These are phyloP conservation scores for Mucor lusitanicus DNA, from an alignment of 371 early-diverging fungal genomes.

Conservation along the genomic window DNA sequence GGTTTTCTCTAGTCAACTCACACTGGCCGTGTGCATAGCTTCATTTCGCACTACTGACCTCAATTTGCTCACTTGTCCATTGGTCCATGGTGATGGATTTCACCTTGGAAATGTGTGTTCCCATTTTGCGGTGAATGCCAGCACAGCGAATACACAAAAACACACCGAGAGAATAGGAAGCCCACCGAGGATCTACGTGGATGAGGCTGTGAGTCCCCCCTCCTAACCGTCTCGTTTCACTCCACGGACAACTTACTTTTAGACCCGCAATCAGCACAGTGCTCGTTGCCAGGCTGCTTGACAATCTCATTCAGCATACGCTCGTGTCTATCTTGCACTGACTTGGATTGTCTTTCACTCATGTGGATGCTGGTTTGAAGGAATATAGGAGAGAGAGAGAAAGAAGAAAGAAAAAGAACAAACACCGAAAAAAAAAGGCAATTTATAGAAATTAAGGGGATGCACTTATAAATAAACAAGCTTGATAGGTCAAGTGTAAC, in stretches of 20 bases:
- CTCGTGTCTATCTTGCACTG: conserved; percentile 52
- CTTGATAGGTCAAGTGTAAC: no score
- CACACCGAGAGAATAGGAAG: conserved; percentile 91
- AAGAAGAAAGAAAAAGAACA: not conserved
- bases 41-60: conserved; percentile 49
- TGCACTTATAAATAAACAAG: not conserved
- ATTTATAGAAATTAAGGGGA: not conserved
- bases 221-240: not conserved
- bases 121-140: conserved; percentile 91
- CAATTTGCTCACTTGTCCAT: conserved; percentile 93
- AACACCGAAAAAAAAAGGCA: not conserved
- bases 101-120: conserved; percentile 93
- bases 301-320: conserved; percentile 71
- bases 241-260: conserved; percentile 55
- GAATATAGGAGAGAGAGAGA: not conserved
- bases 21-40: not conserved
- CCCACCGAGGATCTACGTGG: conserved; percentile 91
- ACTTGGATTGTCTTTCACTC: conserved; percentile 47
- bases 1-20: not conserved
- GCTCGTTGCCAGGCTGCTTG: conserved; percentile 73
- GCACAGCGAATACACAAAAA: conserved; percentile 96
- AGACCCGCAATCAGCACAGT: conserved; percentile 82
- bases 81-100: conserved; percentile 91
- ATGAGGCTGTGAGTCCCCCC: not conserved
- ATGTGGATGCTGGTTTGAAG: conserved; percentile 10